A percentile compares a stretch with the other conserved stretches of the same genome.
Evolutionary conservation across 169 alveolate genomes (phyloP).

Genomic region (Amoebophrya sp.): DNA sequence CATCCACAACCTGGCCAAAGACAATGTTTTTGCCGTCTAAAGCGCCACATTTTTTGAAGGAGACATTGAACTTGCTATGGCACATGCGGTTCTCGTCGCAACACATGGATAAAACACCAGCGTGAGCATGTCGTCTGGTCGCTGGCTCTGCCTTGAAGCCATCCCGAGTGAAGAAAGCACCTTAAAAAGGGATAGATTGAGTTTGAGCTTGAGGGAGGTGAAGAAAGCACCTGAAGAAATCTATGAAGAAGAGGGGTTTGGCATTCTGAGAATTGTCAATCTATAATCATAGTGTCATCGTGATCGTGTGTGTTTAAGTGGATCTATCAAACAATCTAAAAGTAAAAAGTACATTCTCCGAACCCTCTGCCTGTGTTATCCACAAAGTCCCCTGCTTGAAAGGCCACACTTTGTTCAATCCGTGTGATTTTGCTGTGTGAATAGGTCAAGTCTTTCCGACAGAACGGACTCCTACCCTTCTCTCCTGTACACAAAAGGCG

Average conservation of each 20-base stretch:
- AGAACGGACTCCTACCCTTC: not conserved
- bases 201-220: too few relatives aligned
- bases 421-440: not conserved
- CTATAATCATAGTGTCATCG: too few relatives aligned
- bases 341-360: not conserved
- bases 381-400: not conserved
- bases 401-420: not conserved
- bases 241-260: too few relatives aligned
- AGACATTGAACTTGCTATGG: constrained; percentile 69
- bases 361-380: not conserved
- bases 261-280: too few relatives aligned
- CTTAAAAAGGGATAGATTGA: too few relatives aligned
- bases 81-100: not conserved
- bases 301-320: too few relatives aligned
- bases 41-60: constrained; percentile 67
- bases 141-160: not conserved
- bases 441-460: not conserved
- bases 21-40: constrained; percentile 75
- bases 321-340: too few relatives aligned
- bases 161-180: not conserved
- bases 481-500: not conserved
- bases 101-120: not conserved
- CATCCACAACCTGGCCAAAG: constrained; percentile 78
- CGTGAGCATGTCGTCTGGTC: not conserved
- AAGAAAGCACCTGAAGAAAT: too few relatives aligned